Base-by-base conservation (phyloP, 306 rosid species). In the Cercis canadensis region DNA sequence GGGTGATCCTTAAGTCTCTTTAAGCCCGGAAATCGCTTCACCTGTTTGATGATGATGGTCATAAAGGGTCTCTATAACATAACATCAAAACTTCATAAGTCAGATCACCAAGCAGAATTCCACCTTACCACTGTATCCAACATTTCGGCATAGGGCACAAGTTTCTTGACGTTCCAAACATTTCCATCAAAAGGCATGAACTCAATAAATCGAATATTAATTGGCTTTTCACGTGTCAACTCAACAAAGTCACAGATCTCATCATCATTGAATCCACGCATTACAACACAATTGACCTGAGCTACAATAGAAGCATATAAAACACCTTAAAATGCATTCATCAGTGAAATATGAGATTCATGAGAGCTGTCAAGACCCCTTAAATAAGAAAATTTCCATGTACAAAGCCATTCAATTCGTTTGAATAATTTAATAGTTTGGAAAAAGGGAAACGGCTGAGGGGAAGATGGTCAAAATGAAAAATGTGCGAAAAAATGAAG, bases 111-210 rank as follows among this genome's bases (percentile, higher is more conserved):
- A 65, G 64, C 52, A 37, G 75, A 85, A 60, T 79, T 93, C 90
- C 87, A 88, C 89, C 94, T 88, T 93, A 93, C 98, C 98, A 90
- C 97, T 81, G 62, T 82, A 86, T 93, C 90, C 84, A 88, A 77
- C 89, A 93, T 93, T 83, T 93, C 98, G 16, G 87, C 60, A 75
- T 90, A 93, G 36, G 97, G 88, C 50, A 93, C 96, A 19, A 93
- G 94, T 78, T 90, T 93, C 85, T 93, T 93, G 74, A 93, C 96
- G 67, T 93, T 90, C 98, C 98, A 93, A 73, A 93, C 96, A 83
- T 93, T 93, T 75, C 98, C 97, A 81, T 93, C 98, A 76, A 93
- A 93, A 57, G 98, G 98, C 98, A 93, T 90, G 87, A 93, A 93
- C 81, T 93, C 98, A 66, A 93, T 93, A 83, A 93, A 93, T n/a